Conservation (phyloP, 2,329 filamentous ascomycete genomes). For the Escovopsis weberi region DNA sequence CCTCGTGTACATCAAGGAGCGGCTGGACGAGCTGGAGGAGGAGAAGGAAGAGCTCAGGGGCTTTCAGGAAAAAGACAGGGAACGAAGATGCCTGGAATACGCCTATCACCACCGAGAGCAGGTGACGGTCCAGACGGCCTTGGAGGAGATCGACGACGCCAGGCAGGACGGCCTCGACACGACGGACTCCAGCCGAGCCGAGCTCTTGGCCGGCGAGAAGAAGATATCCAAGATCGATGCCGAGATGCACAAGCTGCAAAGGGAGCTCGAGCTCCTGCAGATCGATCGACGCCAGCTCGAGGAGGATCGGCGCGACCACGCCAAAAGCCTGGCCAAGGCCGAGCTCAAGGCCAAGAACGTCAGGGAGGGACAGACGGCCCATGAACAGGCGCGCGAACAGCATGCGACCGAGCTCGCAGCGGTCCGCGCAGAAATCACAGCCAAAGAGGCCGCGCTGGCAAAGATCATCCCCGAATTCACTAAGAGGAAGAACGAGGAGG, state of each 20-base stretch:
- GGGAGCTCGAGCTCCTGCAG: constrained; percentile 70
- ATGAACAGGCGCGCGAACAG: constrained; percentile 56
- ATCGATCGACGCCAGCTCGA: constrained; percentile 81
- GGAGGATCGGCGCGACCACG: constrained; percentile 71
- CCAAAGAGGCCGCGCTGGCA: constrained; percentile 63
- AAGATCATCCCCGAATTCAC: constrained; percentile 66
- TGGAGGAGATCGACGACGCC: constrained; percentile 71
- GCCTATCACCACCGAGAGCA: constrained; percentile 88
- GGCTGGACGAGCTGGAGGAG: constrained; percentile 79
- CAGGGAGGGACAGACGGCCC: constrained; percentile 65
- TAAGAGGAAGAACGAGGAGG: constrained; percentile 58
- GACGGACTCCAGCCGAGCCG: constrained; percentile 64
- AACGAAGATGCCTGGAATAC: constrained; percentile 84
- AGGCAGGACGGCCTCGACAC: constrained; percentile 72
- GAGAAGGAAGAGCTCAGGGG: constrained; percentile 92
- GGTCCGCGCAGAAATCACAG: constrained; percentile 58
- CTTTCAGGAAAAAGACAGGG: constrained; percentile 89
- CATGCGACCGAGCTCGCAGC: constrained; percentile 58
- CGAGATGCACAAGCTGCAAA: constrained; percentile 65
- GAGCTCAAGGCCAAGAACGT: constrained; percentile 76
- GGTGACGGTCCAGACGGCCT: constrained; percentile 56
- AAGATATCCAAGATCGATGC: constrained; percentile 62
- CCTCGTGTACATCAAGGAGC: constrained; percentile 80
- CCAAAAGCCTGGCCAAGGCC: constrained; percentile 66
- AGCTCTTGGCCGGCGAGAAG: constrained; percentile 65